These are phyloP conservation scores for Echria macrotheca DNA, from an alignment of 495 filamentous ascomycete genomes.

Conservation along the genomic window DNA sequence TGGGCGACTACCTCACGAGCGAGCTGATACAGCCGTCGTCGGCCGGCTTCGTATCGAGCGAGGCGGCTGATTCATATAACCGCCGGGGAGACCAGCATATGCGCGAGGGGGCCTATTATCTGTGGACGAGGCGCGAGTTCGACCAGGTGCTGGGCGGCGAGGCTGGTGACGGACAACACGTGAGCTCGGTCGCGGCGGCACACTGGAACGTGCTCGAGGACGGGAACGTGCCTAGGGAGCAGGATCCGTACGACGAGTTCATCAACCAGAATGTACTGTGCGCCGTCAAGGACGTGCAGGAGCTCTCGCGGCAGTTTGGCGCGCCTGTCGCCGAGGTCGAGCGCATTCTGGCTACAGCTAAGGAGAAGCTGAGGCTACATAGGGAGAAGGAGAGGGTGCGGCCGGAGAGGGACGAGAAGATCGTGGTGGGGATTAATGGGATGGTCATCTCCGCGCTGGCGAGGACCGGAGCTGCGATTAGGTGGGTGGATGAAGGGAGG, in stretches of 20 bases:
- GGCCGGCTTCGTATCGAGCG: conserved; percentile 83
- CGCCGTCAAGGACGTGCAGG: conserved; percentile 47
- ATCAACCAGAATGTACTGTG: conserved; percentile 68
- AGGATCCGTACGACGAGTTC: conserved; percentile 90
- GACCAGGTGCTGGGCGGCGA: conserved; percentile 60
- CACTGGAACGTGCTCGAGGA: conserved; percentile 85
- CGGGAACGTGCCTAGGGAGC: conserved; percentile 78
- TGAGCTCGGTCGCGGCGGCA: conserved; percentile 67
- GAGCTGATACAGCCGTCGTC: conserved; percentile 57
- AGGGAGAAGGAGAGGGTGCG: conserved; percentile 69
- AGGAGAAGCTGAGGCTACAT: conserved; percentile 65
- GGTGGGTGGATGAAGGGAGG: conserved; percentile 52
- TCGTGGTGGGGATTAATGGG: conserved; percentile 84
- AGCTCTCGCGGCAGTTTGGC: conserved; percentile 72
- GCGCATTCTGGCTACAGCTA: conserved; percentile 61
- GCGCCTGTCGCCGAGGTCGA: conserved; percentile 68
- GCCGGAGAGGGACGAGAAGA: conserved; percentile 87
- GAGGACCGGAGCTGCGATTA: conserved; percentile 63
- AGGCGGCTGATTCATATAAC: conserved; percentile 87
- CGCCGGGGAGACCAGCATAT: conserved; percentile 72
- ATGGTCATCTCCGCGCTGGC: conserved; percentile 81
- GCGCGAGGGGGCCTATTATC: conserved; percentile 90
- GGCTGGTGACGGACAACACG: conserved; percentile 42
- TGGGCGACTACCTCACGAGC: conserved; percentile 74
- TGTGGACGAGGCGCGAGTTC: conserved; percentile 89